Evolutionary conservation across 2,329 filamentous ascomycete genomes (phyloP), one percentile per base, ranked within the genome.

Genomic region (Arachnomyces sp.): DNA sequence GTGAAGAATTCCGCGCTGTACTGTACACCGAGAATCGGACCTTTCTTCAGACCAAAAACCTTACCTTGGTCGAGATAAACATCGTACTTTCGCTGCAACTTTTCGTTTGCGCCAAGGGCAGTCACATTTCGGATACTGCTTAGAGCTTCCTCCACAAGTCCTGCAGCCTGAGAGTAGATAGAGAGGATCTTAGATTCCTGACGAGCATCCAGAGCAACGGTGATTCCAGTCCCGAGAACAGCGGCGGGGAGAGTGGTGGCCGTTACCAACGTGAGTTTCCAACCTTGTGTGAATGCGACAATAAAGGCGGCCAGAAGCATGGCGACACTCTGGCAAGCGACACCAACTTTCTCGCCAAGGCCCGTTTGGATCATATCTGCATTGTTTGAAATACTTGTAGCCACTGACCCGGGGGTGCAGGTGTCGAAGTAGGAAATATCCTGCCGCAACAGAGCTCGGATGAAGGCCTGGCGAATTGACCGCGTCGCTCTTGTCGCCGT

Each of bases 81-180:
- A 7, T 59, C 50, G 31, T 59, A 62, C 32, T 54, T 56, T 13
- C 36, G 31, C 1, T 52, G 53, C 7, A 61, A 46, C 3, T 50
- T 51, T 5, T 52, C 47, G 14, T 51, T 48, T 0, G 55, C 52
- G 43, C 70, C 68, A 47, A 75, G 75, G 1, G 68, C 68, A 35
- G 66, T 62, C 7, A 75, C 67, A 0, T 69, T 75, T 2, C 66
- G 61, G 43, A 75, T 68, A 0, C 68, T 71, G 6, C 62, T 63
- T 30, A 75, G 60, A 0, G 70, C 67, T 43, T 75, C 72, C 52
- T 75, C 68, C 1, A 72, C 71, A 3, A 75, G 45, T 12, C 45
- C 45, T 18, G 42, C 39, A 6, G 45, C 45, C 31, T 47, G 44
- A 12, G 45, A 42, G 18, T 44, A 44, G 9, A 47, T 64, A 7